phyloP scores from a whole-genome alignment of 179 eudicot species.

The Corrigiola litoralis region DNA sequence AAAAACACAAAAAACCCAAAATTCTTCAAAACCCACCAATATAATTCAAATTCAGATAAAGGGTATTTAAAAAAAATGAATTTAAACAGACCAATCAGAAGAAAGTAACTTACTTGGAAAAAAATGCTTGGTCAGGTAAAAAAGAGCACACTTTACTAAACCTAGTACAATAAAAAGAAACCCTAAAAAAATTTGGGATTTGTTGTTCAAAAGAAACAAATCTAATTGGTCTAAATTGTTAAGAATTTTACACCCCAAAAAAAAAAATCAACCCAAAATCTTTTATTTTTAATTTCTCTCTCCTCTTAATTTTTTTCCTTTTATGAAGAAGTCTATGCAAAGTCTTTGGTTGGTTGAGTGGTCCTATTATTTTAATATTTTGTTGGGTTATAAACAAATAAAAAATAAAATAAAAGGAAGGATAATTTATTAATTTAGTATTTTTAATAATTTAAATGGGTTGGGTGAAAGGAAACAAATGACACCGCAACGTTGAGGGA shows the following conservation, averaged over 20 bases:
- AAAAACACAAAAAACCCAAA: background rate
- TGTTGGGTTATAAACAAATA: no score
- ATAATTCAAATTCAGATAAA: background rate
- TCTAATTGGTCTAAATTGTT: constrained; percentile 5
- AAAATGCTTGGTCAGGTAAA: constrained; percentile 5
- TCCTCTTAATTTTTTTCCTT: background rate
- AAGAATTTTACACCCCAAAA: background rate
- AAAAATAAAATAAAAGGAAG: background rate
- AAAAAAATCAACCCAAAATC: background rate
- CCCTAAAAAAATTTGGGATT: constrained; percentile 12
- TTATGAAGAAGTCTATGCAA: constrained; percentile 10
- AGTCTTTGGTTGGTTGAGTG: background rate
- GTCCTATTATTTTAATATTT: background rate
- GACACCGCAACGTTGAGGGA: constrained; percentile 11
- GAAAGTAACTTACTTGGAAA: constrained; percentile 17
- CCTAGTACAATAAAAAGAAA: background rate
- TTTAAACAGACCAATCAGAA: constrained; percentile 7
- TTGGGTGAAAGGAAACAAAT: constrained; percentile 5
- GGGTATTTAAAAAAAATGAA: background rate
- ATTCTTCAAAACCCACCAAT: background rate
- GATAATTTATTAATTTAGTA: background rate
- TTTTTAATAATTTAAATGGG: no score
- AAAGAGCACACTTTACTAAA: background rate
- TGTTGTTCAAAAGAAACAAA: background rate
- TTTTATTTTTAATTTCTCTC: background rate